Evolutionary conservation across 2,329 filamentous ascomycete genomes (phyloP), one percentile per base, ranked within the genome.

Genomic region (Monilinia vaccinii-corymbosi): DNA sequence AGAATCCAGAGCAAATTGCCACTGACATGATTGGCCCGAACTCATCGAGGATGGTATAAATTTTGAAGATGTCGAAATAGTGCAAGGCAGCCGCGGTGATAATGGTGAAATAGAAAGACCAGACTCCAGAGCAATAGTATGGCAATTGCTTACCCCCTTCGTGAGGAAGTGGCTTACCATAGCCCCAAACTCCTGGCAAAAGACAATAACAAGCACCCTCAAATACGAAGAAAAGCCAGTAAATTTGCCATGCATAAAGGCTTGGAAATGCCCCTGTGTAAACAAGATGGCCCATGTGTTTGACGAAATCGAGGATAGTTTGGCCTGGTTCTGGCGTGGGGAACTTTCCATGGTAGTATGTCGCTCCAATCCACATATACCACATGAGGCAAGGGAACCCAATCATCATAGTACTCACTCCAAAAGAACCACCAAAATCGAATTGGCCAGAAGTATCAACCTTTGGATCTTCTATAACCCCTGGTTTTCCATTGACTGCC

Each of bases 311-410:
- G 14, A 71, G 66, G 72, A 83, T 83, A 67, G 79, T 85, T 78
- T 96, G 81, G 46, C 82, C 88, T 47, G 82, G 72, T 2, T 76
- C 76, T 1, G 84, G 88, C 47, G 77, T 76, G 18, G 94, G 94
- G 56, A 95, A 79, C 64, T 88, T 85, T 67, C 93, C 93, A 71
- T 91, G 79, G 76, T 97, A 99, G 77, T 93, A 96, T 53, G 87
- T 92, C 38, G 93, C 89, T 55, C 94, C 94, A 74, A 96, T 86
- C 92, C 92, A 97, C 92, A 99, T 96, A 77, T 97, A 97, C 82
- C 90, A 97, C 93, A 97, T 97, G 68, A 99, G 81, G 42, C 86
- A 64, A n/a, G 94, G 94, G 75, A 97, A 99, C 49, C 88, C 84
- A 64, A 91, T 81, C 91, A 97, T 97, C 83, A 97, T 91, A 66